phyloP scores from a whole-genome alignment of 78 protist species.

The Speleostelium caveatum region DNA sequence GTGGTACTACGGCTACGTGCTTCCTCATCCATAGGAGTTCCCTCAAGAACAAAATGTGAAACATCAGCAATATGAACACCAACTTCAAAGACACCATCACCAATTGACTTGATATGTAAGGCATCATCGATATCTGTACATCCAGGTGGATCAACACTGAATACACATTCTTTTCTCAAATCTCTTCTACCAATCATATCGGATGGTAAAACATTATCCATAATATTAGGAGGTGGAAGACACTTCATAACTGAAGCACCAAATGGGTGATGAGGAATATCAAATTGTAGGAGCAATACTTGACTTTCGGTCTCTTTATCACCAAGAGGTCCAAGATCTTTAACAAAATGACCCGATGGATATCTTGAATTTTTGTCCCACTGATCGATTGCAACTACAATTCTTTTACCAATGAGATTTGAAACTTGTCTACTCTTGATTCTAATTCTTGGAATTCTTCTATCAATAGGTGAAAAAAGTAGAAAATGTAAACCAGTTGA shows the following conservation, averaged over 20 bases:
- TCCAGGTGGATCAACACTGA: conserved; percentile 95
- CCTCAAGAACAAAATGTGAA: conserved; percentile 81
- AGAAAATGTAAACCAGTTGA: conserved; percentile 12
- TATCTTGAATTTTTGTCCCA: conserved; percentile 78
- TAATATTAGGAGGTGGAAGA: conserved; percentile 51
- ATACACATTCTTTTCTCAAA: conserved; percentile 83
- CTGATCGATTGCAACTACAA: conserved; percentile 86
- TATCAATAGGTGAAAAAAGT: conserved; percentile 78
- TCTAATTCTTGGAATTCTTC: conserved; percentile 76
- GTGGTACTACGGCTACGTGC: conserved; percentile 91
- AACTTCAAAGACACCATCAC: conserved; percentile 78
- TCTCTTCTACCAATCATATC: conserved; percentile 86
- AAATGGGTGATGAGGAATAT: conserved; percentile 84
- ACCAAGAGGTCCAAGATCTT: conserved; percentile 83
- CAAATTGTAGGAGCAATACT: conserved; percentile 69
- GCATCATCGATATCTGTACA: conserved; percentile 97
- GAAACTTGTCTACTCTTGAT: conserved; percentile 71
- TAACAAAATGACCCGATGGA: conserved; percentile 89
- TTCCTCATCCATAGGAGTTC: conserved; percentile 83
- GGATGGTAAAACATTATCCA: conserved; percentile 41
- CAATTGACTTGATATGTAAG: conserved; percentile 55
- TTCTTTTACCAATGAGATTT: conserved; percentile 51
- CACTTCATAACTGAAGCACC: conserved; percentile 79
- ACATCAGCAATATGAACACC: conserved; percentile 99
- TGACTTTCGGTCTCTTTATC: conserved; percentile 81